Percentiles rank a stretch among this genome's conserved stretches.
phyloP scores from a whole-genome alignment of 176 grass and related monocot species.

The Oryza rufipogon region DNA sequence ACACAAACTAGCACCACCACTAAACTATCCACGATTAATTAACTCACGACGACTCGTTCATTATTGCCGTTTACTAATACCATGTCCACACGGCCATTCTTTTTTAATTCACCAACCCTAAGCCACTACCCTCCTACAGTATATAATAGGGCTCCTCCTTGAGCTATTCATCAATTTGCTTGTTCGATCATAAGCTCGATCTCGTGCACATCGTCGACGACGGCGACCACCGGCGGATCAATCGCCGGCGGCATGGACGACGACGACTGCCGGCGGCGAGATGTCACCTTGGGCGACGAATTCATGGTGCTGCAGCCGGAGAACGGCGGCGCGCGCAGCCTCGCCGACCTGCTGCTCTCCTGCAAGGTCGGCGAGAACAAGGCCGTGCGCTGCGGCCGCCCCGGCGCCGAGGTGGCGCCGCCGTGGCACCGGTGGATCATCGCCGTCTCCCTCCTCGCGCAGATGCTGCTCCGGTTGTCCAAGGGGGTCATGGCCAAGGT shows the following conservation, averaged over 20 bases:
- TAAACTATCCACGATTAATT: slow-evolving; percentile 2
- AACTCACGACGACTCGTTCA: slow-evolving; percentile 6
- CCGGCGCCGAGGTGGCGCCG: slow-evolving; percentile 19
- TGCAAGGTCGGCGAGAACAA: slow-evolving; percentile 50
- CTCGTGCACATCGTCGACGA: background rate
- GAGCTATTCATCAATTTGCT: background rate
- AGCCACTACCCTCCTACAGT: background rate
- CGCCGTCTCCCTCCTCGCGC: slow-evolving; percentile 56
- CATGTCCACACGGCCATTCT: background rate
- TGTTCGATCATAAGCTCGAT: background rate
- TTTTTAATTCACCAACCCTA: background rate
- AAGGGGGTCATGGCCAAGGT: slow-evolving; percentile 52
- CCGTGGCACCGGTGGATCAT: slow-evolving; percentile 53
- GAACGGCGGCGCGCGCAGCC: slow-evolving; percentile 49
- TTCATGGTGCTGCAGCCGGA: slow-evolving; percentile 73
- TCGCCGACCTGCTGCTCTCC: slow-evolving; percentile 58
- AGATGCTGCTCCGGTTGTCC: slow-evolving; percentile 56
- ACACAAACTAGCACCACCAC: background rate
- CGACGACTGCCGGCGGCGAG: background rate
- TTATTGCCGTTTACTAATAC: slow-evolving; percentile 18
- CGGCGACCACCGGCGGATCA: background rate
- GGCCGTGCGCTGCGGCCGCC: slow-evolving; percentile 46
- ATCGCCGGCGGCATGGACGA: slow-evolving; percentile 37
- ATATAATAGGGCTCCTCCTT: background rate
- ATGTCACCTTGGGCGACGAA: slow-evolving; percentile 40